Evolutionary conservation across 2,329 filamentous ascomycete species (phyloP), one percentile per base, ranked within the genome.

Genomic region (Botrytis porri): DNA sequence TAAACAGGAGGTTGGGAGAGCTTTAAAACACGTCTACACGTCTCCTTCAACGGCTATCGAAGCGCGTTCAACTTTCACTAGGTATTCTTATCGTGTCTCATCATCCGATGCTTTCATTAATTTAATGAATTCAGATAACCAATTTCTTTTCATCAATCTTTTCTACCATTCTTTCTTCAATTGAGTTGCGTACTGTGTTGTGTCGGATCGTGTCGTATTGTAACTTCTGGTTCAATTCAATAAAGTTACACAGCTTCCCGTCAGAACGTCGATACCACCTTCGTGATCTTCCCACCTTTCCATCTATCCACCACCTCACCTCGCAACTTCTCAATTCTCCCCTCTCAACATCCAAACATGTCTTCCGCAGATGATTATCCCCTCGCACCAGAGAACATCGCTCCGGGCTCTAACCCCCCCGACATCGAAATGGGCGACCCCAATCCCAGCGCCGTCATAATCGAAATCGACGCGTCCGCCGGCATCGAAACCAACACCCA

Each of bases 341-440:
- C 9, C 16, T n/a, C 37, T 22, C 25, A 60, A 41, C 10, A 39
- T 20, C 16, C 60, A 65, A 16, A 10, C 25, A 54, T 69, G 37
- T 64, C 63, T 9, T 45, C 73, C 37, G 69, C 67, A 75, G 79
- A 43, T 51, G 78, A 77, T 72, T 78, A 22, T 74, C 76, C 66
- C 41, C 70, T 18, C 76, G 32, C 75, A 70, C 35, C 74, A 73
- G 51, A 76, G 67, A 41, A 67, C n/a, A 73, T 73, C 16, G 69
- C 67, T 22, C 76, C 48, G n/a, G 74, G 74, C n/a, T 18, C 51
- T n/a, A 69, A 39, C n/a, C 67, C 72, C 39, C 75, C 61, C 6
- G 79, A 80, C 66, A 70, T 80, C 25, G 77, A 80, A 22, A 80
- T 80, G 79, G 75, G 74, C 5, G 75, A 73, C 1, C 6, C n/a